A percentile compares a stretch with the other conserved stretches of the same genome.
phyloP scores from a whole-genome alignment of 2,329 filamentous ascomycete species.

The Scedosporium dehoogii region DNA sequence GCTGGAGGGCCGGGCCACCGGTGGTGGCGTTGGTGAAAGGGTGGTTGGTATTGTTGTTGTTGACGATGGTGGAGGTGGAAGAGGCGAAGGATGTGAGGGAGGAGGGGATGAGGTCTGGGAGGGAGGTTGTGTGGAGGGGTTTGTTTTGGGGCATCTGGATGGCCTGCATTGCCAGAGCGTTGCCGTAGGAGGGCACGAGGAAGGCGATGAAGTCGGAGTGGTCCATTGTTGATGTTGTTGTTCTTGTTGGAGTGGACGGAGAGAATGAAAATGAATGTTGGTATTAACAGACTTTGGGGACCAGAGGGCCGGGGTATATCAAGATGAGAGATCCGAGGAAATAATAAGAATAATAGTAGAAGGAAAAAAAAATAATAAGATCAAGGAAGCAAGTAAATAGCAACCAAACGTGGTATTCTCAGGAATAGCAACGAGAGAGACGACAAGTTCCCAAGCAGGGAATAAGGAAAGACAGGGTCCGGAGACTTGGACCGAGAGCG shows the following conservation, averaged over 20 bases:
- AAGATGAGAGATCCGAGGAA: not conserved
- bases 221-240: slow-evolving; percentile 7
- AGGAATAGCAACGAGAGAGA: not conserved
- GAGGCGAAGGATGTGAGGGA: slow-evolving; percentile 16
- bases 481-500: not conserved
- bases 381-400: too few relatives aligned
- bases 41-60: slow-evolving; percentile 15
- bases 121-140: slow-evolving; percentile 14
- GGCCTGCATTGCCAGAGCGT: slow-evolving; percentile 21
- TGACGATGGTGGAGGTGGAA: slow-evolving; percentile 18
- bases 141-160: slow-evolving; percentile 22
- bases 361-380: not conserved
- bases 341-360: not conserved
- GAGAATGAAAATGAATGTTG: not conserved
- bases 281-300: not conserved
- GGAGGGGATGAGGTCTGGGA: not conserved
- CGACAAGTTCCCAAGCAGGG: not conserved
- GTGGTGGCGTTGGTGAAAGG: slow-evolving; percentile 12
- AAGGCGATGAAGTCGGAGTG: slow-evolving; percentile 25
- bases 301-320: not conserved
- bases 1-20: slow-evolving; percentile 19
- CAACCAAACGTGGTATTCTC: too few relatives aligned
- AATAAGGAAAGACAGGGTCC: not conserved
- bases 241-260: not conserved
- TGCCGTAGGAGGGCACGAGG: slow-evolving; percentile 25